Evolutionary conservation across 805 yeast genomes (phyloP).

Genomic region (Cephaloascus fragrans): DNA sequence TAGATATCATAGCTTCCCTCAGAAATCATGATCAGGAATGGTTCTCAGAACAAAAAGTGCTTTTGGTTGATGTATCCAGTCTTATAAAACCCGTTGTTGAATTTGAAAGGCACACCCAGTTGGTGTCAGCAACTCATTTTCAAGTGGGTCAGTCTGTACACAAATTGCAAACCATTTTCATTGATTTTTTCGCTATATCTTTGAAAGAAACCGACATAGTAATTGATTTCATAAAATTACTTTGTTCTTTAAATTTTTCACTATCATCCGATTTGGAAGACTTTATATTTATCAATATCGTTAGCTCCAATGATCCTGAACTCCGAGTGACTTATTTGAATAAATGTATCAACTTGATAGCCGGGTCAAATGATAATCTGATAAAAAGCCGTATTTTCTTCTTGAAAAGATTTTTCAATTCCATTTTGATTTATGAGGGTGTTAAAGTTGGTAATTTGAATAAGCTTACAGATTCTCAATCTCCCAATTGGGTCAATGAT

Average conservation of each 20-base stretch:
- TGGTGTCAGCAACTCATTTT: slow-evolving; percentile 54
- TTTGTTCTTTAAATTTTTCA: slow-evolving; percentile 35
- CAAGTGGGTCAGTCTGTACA: slow-evolving; percentile 63
- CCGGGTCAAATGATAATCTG: slow-evolving; percentile 32
- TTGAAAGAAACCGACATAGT: slow-evolving; percentile 22
- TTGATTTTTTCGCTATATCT: slow-evolving; percentile 13
- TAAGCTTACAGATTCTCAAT: slow-evolving; percentile 20
- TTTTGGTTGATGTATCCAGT: slow-evolving; percentile 31
- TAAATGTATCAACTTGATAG: slow-evolving; percentile 37
- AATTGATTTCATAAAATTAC: slow-evolving; percentile 29
- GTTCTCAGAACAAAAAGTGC: slow-evolving; percentile 41
- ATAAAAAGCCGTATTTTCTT: slow-evolving; percentile 48
- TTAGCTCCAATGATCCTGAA: slow-evolving; percentile 35
- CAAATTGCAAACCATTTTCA: slow-evolving; percentile 44
- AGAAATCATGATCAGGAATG: slow-evolving; percentile 42
- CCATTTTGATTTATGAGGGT: slow-evolving; percentile 57
- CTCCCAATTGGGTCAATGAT: slow-evolving; percentile 53
- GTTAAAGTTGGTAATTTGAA: slow-evolving; percentile 36
- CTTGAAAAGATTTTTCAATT: slow-evolving; percentile 49
- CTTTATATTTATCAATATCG: slow-evolving; percentile 47
- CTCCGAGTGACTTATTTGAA: slow-evolving; percentile 41
- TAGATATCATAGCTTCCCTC: slow-evolving; percentile 54
- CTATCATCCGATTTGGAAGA: slow-evolving; percentile 41
- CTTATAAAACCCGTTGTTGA: slow-evolving; percentile 32
- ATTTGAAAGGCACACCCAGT: slow-evolving; percentile 28